Evolutionary conservation across 768 basidiomycete genomes (phyloP).

Genomic region (Suillus cothurnatus): DNA sequence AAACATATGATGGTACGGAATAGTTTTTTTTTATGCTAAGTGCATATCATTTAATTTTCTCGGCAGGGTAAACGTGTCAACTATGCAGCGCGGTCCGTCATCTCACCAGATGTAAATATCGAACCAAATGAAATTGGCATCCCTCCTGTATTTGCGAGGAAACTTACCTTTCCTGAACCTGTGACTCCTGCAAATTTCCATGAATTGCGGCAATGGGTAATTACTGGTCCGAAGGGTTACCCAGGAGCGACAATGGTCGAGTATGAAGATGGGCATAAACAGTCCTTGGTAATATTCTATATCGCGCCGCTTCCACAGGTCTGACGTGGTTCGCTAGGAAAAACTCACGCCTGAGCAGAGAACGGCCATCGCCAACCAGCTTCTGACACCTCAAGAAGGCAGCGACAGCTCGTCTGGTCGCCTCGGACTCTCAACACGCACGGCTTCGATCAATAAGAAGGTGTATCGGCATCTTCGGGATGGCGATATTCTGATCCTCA

Average conservation of each 20-base stretch:
- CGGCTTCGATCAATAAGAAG: slow-evolving; percentile 89
- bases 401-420: slow-evolving; percentile 41
- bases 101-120: slow-evolving; percentile 98
- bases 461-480: slow-evolving; percentile 94
- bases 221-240: slow-evolving; percentile 84
- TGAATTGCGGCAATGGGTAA: slow-evolving; percentile 85
- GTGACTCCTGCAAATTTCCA: slow-evolving; percentile 92
- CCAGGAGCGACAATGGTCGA: slow-evolving; percentile 96
- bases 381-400: slow-evolving; percentile 87
- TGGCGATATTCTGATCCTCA: slow-evolving; percentile 93
- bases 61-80: slow-evolving; percentile 97
- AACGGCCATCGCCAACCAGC: slow-evolving; percentile 92
- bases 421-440: slow-evolving; percentile 72
- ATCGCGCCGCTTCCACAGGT: not conserved
- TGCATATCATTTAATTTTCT: slow-evolving; percentile 5
- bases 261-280: slow-evolving; percentile 89
- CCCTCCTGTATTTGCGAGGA: slow-evolving; percentile 95
- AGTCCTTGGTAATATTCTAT: slow-evolving; percentile 62
- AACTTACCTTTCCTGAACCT: slow-evolving; percentile 96
- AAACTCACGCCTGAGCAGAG: slow-evolving; percentile 86
- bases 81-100: slow-evolving; percentile 99
- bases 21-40: slow-evolving; percentile 2
- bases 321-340: slow-evolving; percentile 52
- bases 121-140: slow-evolving; percentile 99
- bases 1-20: slow-evolving; percentile 96